A percentile compares a stretch with the other conserved stretches of the same genome.
Evolutionary conservation across 768 basidiomycete species (phyloP).

Genomic region (Auriscalpium microsporum): DNA sequence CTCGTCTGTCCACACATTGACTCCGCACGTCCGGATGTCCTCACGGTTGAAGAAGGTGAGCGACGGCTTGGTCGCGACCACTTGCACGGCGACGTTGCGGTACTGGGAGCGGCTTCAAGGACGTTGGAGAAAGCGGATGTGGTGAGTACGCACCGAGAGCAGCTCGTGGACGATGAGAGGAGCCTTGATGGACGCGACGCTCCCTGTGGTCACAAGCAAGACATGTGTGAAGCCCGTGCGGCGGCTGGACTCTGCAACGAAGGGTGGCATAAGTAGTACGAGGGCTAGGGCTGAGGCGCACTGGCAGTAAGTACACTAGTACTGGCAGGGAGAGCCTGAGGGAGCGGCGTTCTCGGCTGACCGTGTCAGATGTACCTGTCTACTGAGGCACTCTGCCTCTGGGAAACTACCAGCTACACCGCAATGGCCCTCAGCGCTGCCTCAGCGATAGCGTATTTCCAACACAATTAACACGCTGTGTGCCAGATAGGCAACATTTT

Average conservation of each 20-base stretch:
- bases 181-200: conserved; percentile 90
- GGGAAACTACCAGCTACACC: too few species aligned
- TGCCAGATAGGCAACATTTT: too few species aligned
- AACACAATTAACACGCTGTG: too few species aligned
- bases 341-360: too few species aligned
- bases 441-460: too few species aligned
- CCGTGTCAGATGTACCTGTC: too few species aligned
- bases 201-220: conserved; percentile 84
- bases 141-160: conserved; percentile 40
- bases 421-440: too few species aligned
- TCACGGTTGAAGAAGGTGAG: conserved; percentile 64
- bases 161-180: conserved; percentile 82
- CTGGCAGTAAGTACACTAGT: too few species aligned
- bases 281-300: too few species aligned
- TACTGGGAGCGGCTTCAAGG: conserved; percentile 38
- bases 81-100: conserved; percentile 65
- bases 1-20: conserved; percentile 77
- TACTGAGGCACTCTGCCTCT: too few species aligned
- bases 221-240: conserved; percentile 48
- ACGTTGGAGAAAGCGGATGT: background rate
- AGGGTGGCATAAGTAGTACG: background rate
- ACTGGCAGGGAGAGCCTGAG: too few species aligned
- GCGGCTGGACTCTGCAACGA: conserved; percentile 20
- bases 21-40: conserved; percentile 42
- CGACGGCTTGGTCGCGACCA: conserved; percentile 73